A percentile compares a stretch with the other conserved stretches of the same genome.
These are phyloP conservation scores for Sordaria brevicollis DNA, from an alignment of 495 filamentous ascomycete genomes.

Conservation along the genomic window DNA sequence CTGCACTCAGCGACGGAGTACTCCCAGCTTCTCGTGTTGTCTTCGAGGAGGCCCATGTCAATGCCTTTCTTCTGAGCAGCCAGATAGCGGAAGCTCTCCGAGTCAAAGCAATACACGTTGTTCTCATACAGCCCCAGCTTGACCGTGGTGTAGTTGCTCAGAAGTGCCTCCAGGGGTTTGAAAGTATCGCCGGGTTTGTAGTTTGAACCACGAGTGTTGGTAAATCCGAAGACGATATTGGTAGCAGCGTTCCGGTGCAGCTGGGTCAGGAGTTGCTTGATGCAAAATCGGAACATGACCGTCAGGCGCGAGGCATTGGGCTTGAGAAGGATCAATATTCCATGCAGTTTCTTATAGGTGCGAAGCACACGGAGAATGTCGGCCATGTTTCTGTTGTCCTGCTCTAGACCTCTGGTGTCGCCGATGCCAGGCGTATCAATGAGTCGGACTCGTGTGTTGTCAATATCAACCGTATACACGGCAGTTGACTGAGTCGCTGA, in stretches of 20 bases:
- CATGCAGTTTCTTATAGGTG: constrained; percentile 28
- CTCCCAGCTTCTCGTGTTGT: constrained; percentile 27
- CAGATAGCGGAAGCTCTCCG: constrained; percentile 35
- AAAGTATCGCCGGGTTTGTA: constrained; percentile 33
- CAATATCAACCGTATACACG: constrained; percentile 23
- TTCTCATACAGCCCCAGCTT: constrained; percentile 9
- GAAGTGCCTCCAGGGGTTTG: constrained; percentile 19
- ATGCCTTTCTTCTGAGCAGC: constrained; percentile 27
- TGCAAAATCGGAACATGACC: constrained; percentile 28
- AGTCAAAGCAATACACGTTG: constrained; percentile 36
- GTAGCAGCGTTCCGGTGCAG: constrained; percentile 15
- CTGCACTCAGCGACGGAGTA: constrained; percentile 21
- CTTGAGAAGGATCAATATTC: constrained; percentile 40
- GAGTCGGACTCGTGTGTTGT: constrained; percentile 19
- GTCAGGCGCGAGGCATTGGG: constrained; percentile 28
- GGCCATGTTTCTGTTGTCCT: constrained; percentile 34
- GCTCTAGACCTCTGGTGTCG: constrained; percentile 25
- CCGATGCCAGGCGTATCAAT: constrained; percentile 39
- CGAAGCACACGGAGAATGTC: constrained; percentile 25
- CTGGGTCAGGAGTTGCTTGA: constrained; percentile 34
- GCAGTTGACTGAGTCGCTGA: constrained; percentile 31
- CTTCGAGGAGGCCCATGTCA: constrained; percentile 19
- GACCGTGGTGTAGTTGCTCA: constrained; percentile 18
- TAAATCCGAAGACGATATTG: constrained; percentile 38
- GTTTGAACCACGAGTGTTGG: constrained; percentile 31